Conservation (phyloP, 257 asterid genomes). For the Nicotiana tomentosiformis region DNA sequence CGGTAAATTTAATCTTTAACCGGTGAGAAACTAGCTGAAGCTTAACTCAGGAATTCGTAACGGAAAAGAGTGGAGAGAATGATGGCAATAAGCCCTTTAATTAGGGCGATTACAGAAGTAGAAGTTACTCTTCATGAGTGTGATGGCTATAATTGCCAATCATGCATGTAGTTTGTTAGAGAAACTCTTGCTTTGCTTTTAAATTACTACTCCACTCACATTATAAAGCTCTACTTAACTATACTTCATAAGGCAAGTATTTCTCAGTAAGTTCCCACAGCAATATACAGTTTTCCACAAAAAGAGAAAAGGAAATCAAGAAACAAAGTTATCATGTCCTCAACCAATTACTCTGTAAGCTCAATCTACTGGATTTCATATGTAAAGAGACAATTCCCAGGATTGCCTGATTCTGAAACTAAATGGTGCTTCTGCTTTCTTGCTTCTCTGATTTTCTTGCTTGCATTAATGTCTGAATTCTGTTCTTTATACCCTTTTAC, state of each 20-base stretch:
- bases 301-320: not conserved
- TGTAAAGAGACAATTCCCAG: slow-evolving; percentile 16
- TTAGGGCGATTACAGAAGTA: not conserved
- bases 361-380: slow-evolving; percentile 24
- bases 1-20: not conserved
- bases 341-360: not conserved
- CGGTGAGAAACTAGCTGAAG: not conserved
- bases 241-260: not conserved
- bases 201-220: not conserved
- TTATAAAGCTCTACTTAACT: not conserved
- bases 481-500: slow-evolving; percentile 10
- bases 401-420: slow-evolving; percentile 13
- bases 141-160: not conserved
- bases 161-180: not conserved
- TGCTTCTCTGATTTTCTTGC: slow-evolving; percentile 12
- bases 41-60: not conserved
- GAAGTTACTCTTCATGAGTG: slow-evolving; percentile 1
- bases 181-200: not conserved
- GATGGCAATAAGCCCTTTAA: not conserved
- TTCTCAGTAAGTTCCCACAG: not conserved
- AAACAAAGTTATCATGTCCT: not conserved
- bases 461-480: slow-evolving; percentile 21
- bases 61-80: not conserved
- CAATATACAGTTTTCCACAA: not conserved
- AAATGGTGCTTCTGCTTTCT: slow-evolving; percentile 10